Evolutionary conservation across 2,329 filamentous ascomycete species (phyloP).

Genomic region (Fusarium transvaalense): DNA sequence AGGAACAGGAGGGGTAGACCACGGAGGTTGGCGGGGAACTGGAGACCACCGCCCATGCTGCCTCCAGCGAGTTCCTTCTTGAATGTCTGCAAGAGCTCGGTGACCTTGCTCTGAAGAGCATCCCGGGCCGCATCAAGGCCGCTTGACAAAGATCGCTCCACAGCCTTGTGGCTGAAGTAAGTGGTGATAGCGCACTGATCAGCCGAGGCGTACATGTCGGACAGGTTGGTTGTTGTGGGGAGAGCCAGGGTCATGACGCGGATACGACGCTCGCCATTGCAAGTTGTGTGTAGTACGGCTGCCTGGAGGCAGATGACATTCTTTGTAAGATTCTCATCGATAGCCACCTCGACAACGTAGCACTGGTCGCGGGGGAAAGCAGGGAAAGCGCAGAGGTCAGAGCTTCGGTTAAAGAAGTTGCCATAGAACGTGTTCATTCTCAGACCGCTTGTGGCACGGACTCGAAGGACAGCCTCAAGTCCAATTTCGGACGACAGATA

Average conservation of each 20-base stretch:
- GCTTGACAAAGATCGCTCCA: constrained; percentile 86
- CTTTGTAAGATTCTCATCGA: constrained; percentile 93
- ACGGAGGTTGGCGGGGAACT: constrained; percentile 93
- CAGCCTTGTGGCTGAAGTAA: constrained; percentile 97
- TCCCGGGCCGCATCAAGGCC: constrained; percentile 93
- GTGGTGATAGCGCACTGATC: constrained; percentile 94
- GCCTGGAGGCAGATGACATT: constrained; percentile 93
- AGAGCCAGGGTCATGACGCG: constrained; percentile 93
- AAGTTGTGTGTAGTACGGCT: constrained; percentile 95
- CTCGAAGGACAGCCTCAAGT: constrained; percentile 93
- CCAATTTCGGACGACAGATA: constrained; percentile 97
- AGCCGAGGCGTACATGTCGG: constrained; percentile 92
- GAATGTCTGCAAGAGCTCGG: constrained; percentile 94
- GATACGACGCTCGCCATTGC: constrained; percentile 96
- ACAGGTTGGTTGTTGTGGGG: constrained; percentile 90
- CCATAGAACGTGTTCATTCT: constrained; percentile 99
- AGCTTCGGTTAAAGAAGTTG: constrained; percentile 99
- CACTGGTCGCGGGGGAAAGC: constrained; percentile 97
- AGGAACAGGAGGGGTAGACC: constrained; percentile 91
- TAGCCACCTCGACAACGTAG: constrained; percentile 97
- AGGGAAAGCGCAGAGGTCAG: constrained; percentile 96
- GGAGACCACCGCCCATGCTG: constrained; percentile 93
- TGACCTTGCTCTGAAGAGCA: constrained; percentile 88
- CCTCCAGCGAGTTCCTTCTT: constrained; percentile 96
- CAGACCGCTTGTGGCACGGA: constrained; percentile 92